A percentile compares a stretch with the other conserved stretches of the same genome.
Conservation (phyloP, 1,284 basidiomycete genomes). For the Cutaneotrichosporon mucoides region DNA sequence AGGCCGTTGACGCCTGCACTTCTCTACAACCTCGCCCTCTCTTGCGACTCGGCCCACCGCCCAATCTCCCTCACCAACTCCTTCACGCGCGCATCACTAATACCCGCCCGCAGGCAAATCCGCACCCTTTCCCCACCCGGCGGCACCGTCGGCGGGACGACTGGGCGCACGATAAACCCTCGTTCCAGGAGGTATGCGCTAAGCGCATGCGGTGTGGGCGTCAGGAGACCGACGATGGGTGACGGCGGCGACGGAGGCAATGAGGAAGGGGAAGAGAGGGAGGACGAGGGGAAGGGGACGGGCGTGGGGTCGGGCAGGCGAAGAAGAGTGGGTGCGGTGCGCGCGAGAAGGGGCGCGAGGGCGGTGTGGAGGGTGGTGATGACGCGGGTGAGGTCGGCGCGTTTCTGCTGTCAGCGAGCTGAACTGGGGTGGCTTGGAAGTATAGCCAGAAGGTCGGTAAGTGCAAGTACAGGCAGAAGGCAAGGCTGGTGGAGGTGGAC, state of each 20-base stretch:
- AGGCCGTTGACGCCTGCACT: too few species aligned
- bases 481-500: too few species aligned
- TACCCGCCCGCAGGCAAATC: constrained; percentile 45
- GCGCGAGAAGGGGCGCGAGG: constrained; percentile 24
- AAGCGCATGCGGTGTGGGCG: constrained; percentile 59
- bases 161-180: constrained; percentile 45
- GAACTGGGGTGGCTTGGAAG: too few species aligned
- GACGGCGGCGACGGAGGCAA: constrained; percentile 30
- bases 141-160: constrained; percentile 48
- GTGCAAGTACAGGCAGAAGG: too few species aligned
- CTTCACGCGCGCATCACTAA: constrained; percentile 26
- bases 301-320: constrained; percentile 28
- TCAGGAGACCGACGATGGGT: constrained; percentile 83
- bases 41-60: constrained; percentile 28
- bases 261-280: neutral
- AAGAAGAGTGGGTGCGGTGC: constrained; percentile 26
- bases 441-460: too few species aligned
- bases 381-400: neutral
- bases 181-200: constrained; percentile 36
- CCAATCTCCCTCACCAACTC: constrained; percentile 26
- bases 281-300: constrained; percentile 19
- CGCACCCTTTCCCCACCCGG: constrained; percentile 44
- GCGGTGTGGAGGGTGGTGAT: constrained; percentile 21
- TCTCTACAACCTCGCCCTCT: neutral
- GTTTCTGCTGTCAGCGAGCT: neutral